Evolutionary conservation across 2,329 filamentous ascomycete species (phyloP), one percentile per base, ranked within the genome.

Genomic region (Nothopassalora personata): DNA sequence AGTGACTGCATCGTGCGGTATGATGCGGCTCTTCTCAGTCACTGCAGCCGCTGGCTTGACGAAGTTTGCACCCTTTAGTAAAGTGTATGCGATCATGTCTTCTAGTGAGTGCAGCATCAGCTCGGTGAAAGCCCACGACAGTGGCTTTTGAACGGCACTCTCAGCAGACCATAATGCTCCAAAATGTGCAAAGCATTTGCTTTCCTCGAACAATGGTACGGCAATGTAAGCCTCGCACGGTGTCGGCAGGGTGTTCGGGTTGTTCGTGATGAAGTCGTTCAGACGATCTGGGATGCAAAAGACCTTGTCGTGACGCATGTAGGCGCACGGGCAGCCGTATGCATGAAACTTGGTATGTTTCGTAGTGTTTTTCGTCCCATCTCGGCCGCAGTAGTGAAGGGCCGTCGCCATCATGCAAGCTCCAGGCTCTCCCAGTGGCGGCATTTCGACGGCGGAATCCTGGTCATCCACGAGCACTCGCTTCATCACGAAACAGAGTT

Each of bases 281-380:
- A 89, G 72, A 46, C 79, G 77, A 57, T 88, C 83, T 0, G 86
- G 84, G 23, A 90, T 83, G 58, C 89, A 73, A 69, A 88, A 86
- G 53, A 88, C 83, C 70, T 88, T 87, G 74, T 88, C 86, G 69
- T 89, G 83, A 64, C 83, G 84, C 86, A 89, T 88, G 69, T 87
- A 82, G 36, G 81, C 81, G 71, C 86, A 86, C 4, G 86, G 86
- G 23, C 85, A 84, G 27, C 80, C 83, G 65, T 85, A 86, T 39
- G 84, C 82, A 65, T 84, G 80, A 71, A 86, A 87, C 63, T 84
- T 83, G 73, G 83, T 83, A 66, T 87, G 81, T 61, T 80, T 80
- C 65, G 84, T 75, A 53, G 84, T 78, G 27, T 79, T 75, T 79
- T 77, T 54, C 74, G 75, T 56, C 79, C 78, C 53, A 77, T 76